phyloP scores from a whole-genome alignment of 108 stramenopile genomes.

The Skeletonema costatum region DNA sequence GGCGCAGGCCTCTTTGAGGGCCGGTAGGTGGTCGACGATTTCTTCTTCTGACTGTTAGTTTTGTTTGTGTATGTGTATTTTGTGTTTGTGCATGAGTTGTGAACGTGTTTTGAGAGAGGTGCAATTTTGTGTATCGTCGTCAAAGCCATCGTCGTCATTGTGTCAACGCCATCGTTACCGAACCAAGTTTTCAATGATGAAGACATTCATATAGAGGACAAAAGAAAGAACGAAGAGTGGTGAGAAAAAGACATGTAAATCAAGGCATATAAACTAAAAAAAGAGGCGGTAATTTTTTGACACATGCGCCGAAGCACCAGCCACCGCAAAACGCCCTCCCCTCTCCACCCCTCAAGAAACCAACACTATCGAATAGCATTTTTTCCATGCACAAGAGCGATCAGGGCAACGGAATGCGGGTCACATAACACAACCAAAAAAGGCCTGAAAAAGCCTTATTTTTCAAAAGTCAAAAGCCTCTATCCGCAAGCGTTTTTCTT shows the following conservation, averaged over 20 bases:
- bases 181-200: not conserved
- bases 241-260: not conserved
- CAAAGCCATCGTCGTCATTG: not conserved
- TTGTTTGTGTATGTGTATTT: not conserved
- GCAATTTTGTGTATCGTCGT: not conserved
- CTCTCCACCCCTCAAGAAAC: not conserved
- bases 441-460: no score
- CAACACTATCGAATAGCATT: no score
- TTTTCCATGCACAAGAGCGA: not conserved
- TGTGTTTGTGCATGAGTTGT: not conserved
- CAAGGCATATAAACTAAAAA: not conserved
- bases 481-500: no score
- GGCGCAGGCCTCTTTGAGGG: slow-evolving; percentile 69
- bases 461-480: no score
- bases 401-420: not conserved
- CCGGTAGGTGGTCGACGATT: slow-evolving; percentile 80
- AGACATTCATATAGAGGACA: not conserved
- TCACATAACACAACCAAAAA: not conserved
- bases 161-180: no score
- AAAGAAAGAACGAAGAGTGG: not conserved
- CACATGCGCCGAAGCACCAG: not conserved
- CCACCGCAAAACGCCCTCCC: not conserved
- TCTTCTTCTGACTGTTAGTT: slow-evolving; percentile 68
- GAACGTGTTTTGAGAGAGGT: not conserved
- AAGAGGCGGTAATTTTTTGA: not conserved